Base-by-base conservation (phyloP, 2,329 filamentous ascomycete species). In the Pseudogymnoascus sp. region DNA sequence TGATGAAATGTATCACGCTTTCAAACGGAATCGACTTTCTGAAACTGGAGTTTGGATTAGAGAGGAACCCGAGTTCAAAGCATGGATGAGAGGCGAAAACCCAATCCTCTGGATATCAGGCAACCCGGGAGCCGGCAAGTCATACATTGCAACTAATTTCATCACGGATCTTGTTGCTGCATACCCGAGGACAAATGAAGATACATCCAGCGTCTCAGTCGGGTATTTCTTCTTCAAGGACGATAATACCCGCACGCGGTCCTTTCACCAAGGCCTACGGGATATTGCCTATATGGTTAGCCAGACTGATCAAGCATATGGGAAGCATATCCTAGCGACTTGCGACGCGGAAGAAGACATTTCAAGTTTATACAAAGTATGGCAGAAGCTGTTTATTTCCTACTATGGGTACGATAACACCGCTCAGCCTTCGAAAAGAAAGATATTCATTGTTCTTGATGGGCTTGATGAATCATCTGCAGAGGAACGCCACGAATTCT, bases 241-340 rank as follows among this genome's bases (percentile, higher is more conserved):
- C 11, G 41, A 47, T 8, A 28, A 47, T 47, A 20, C 12, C 22
- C 41, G 41, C 41, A 47, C 41, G 6, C 41, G 41, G 20, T 47
- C 41, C 41, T 47, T 47, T n/a, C 41, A 28, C 12, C 41, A 47
- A 28, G 41, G 11, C 41, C 4, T 47, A 47, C 41, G 41, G 8
- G 41, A 47, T 22, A 47, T 47, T 28, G 41, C 41, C n/a, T 47
- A 47, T 47, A 47, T 47, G 41, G n/a, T 47, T 25, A 47, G 41
- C 41, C 20, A n/a, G 22, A n/a, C 11, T n/a, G 41, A 47, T 25
- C 20, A 47, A 14, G 41, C 41, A 25, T 47, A 47, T 47, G 22
- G 3, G 41, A 47, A 25, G 41, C 41, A 47, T 47, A 47, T 47
- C 20, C 20, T 47, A 47, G 41, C 41, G 20, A 47, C 41, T 4